A percentile compares a stretch with the other conserved stretches of the same genome.
These are phyloP conservation scores for Xylariaceae sp. DNA, from an alignment of 2,329 filamentous ascomycete species.

Conservation along the genomic window DNA sequence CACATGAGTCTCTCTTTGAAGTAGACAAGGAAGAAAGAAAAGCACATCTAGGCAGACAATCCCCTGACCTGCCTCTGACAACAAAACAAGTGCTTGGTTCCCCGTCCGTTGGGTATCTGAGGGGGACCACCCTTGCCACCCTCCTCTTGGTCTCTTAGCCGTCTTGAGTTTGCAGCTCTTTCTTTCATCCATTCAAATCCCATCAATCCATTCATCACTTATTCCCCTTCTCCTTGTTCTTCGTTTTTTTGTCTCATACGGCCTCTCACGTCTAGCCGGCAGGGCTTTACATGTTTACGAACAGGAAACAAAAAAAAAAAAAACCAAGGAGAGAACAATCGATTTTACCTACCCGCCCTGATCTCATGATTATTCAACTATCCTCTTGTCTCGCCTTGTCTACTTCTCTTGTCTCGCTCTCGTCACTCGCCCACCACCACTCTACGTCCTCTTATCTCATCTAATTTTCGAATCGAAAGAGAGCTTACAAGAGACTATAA, in stretches of 20 bases:
- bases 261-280: no score
- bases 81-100: slow-evolving; percentile 19
- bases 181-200: neutral
- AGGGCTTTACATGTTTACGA: slow-evolving; percentile 4
- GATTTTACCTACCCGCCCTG: slow-evolving; percentile 12
- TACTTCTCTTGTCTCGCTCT: slow-evolving; percentile 15
- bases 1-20: slow-evolving; percentile 11
- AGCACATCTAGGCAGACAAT: slow-evolving; percentile 15
- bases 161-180: neutral
- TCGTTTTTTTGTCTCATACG: slow-evolving; percentile 17
- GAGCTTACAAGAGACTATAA: slow-evolving; percentile 1
- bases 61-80: slow-evolving; percentile 4
- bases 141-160: no score
- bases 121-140: slow-evolving; percentile 3
- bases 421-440: slow-evolving; percentile 8
- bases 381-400: slow-evolving; percentile 14
- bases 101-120: slow-evolving; percentile 3
- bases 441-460: no score
- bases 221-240: slow-evolving; percentile 11
- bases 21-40: slow-evolving; percentile 13
- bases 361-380: slow-evolving; percentile 13
- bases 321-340: slow-evolving; percentile 13
- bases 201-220: slow-evolving; percentile 6
- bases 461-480: slow-evolving; percentile 5
- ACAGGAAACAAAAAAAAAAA: slow-evolving; percentile 12